Percentiles rank a stretch among this genome's conserved stretches.
Evolutionary conservation across 179 eudicot species (phyloP).

Genomic region (Pouteria campechiana): DNA sequence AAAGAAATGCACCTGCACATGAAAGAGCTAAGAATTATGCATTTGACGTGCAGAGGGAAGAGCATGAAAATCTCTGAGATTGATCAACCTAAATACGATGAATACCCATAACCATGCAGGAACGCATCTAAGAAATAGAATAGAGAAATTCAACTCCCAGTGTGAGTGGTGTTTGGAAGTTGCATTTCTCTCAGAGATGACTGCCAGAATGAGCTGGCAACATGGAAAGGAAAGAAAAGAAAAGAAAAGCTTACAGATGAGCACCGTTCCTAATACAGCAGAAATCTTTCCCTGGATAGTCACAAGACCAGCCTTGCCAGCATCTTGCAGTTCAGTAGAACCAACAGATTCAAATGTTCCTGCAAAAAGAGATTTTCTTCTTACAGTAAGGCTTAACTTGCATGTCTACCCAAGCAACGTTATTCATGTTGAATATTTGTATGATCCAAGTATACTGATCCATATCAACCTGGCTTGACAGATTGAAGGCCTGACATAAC

Average conservation of each 20-base stretch:
- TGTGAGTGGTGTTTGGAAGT: too few relatives aligned
- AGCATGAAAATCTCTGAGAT: too few relatives aligned
- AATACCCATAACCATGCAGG: too few relatives aligned
- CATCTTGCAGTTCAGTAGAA: constrained; percentile 74
- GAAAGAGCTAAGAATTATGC: neutral
- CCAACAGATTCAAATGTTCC: constrained; percentile 86
- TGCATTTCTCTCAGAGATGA: too few relatives aligned
- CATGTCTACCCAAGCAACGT: too few relatives aligned
- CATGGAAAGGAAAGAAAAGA: neutral
- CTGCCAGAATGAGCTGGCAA: too few relatives aligned
- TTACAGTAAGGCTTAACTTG: neutral
- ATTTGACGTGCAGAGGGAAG: too few relatives aligned
- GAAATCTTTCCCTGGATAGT: constrained; percentile 90
- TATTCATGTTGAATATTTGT: too few relatives aligned
- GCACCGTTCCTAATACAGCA: constrained; percentile 80
- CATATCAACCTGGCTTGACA: constrained; percentile 59
- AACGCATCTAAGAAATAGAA: too few relatives aligned
- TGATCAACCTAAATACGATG: too few relatives aligned
- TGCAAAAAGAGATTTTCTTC: constrained; percentile 16
- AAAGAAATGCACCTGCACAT: constrained; percentile 64
- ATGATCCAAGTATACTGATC: too few relatives aligned
- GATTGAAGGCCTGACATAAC: constrained; percentile 89
- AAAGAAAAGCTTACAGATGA: constrained; percentile 46
- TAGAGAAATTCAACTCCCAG: too few relatives aligned
- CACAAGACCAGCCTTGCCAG: constrained; percentile 92